phyloP scores from a whole-genome alignment of 768 basidiomycete species.

The Kwoniella newhampshirensis region DNA sequence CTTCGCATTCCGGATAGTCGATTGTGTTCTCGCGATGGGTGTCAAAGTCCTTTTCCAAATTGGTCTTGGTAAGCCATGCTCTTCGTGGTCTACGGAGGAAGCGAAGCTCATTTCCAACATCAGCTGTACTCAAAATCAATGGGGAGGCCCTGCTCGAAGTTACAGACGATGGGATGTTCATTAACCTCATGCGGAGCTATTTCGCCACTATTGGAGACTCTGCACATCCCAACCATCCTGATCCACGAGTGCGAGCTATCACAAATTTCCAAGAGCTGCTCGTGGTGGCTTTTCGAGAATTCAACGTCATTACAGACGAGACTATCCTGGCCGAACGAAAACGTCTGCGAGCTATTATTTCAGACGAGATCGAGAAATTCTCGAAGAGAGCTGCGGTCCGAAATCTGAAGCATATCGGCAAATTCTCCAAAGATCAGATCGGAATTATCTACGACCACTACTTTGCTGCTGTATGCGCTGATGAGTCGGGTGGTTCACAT shows the following conservation, averaged over 20 bases:
- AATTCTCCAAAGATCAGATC: slow-evolving; percentile 82
- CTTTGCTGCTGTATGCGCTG: slow-evolving; percentile 60
- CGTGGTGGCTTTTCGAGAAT: slow-evolving; percentile 95
- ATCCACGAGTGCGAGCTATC: slow-evolving; percentile 86
- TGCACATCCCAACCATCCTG: slow-evolving; percentile 83
- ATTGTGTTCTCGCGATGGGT: slow-evolving; percentile 98
- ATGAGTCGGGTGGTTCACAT: slow-evolving; percentile 16
- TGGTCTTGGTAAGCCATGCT: slow-evolving; percentile 56
- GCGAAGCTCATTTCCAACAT: neutral
- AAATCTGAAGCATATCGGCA: slow-evolving; percentile 73
- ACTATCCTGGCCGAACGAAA: slow-evolving; percentile 82
- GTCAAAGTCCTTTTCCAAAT: slow-evolving; percentile 98
- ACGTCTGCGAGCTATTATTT: slow-evolving; percentile 81
- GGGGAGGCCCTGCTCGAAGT: slow-evolving; percentile 86
- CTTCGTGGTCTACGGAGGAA: neutral
- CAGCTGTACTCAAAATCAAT: slow-evolving; percentile 96
- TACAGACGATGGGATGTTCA: slow-evolving; percentile 95
- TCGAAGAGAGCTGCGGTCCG: slow-evolving; percentile 87
- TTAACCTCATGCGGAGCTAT: slow-evolving; percentile 93
- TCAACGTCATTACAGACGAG: slow-evolving; percentile 93
- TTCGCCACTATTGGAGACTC: slow-evolving; percentile 90
- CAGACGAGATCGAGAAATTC: slow-evolving; percentile 89
- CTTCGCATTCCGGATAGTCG: slow-evolving; percentile 95
- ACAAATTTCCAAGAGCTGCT: slow-evolving; percentile 96
- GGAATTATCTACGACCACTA: slow-evolving; percentile 86